These are phyloP conservation scores for Rasamsonia emersonii DNA, from an alignment of 2,329 filamentous ascomycete genomes.

Conservation along the genomic window DNA sequence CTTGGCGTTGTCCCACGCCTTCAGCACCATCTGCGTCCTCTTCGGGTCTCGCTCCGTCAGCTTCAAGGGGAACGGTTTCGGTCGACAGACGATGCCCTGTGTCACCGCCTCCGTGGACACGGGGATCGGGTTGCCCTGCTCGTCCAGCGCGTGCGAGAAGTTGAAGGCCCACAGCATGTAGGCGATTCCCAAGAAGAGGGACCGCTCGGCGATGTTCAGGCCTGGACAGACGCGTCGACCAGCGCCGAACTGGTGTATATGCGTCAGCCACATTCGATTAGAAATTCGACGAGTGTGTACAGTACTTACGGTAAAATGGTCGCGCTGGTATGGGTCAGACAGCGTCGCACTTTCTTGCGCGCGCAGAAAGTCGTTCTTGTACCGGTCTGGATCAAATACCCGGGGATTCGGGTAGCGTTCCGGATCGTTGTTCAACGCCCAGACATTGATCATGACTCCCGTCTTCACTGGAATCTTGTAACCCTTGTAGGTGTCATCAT, in stretches of 20 bases:
- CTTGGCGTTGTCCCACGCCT: constrained; percentile 9
- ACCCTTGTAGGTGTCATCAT: constrained; percentile 13
- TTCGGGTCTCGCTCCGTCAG: constrained; percentile 1
- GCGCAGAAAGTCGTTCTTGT: constrained; percentile 17
- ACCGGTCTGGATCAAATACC: constrained; percentile 21
- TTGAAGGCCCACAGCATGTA: constrained; percentile 22
- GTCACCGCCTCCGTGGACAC: constrained; percentile 7
- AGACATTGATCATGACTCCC: constrained; percentile 13
- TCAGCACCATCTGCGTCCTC: constrained; percentile 5
- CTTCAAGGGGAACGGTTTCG: constrained; percentile 3
- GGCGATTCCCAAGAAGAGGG: constrained; percentile 18
- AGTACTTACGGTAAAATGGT: constrained; percentile 15
- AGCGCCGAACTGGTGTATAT: constrained; percentile 13
- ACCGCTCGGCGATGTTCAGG: constrained; percentile 21
- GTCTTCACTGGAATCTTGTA: constrained; percentile 14
- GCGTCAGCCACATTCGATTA: no score
- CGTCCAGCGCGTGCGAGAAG: constrained; percentile 12
- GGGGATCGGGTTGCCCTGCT: constrained; percentile 6
- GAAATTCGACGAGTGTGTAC: no score
- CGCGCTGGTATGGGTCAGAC: constrained; percentile 16
- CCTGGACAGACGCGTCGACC: constrained; percentile 23
- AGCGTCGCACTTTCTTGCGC: constrained; percentile 25
- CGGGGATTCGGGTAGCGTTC: constrained; percentile 16
- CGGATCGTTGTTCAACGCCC: constrained; percentile 20
- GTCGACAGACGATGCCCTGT: constrained; percentile 8